These are phyloP conservation scores for Phytophthora cajani DNA, from an alignment of 352 stramenopile species.

Conservation along the genomic window DNA sequence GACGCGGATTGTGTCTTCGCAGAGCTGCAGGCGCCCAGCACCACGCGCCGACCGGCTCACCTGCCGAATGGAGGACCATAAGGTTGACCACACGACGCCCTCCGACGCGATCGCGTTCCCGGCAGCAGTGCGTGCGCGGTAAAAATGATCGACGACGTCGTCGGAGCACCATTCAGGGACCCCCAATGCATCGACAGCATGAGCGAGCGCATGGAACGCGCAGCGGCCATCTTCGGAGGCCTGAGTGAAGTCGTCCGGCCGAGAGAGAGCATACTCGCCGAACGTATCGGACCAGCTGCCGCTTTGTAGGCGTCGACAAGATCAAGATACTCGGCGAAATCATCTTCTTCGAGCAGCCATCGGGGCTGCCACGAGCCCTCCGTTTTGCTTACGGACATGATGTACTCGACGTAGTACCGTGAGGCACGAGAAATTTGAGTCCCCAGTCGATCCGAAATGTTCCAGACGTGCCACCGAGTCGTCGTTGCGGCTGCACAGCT, in stretches of 20 bases:
- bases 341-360: constrained; percentile 11
- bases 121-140: background rate
- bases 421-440: background rate
- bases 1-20: background rate
- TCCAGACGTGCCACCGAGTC: background rate
- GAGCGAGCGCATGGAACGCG: constrained; percentile 3
- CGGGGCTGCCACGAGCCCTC: background rate
- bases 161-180: background rate
- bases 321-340: constrained; percentile 4
- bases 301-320: constrained; percentile 2
- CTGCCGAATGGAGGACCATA: constrained; percentile 5
- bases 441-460: constrained; percentile 1
- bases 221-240: background rate
- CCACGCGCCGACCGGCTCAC: background rate
- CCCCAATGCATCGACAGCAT: background rate
- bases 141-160: background rate
- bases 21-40: background rate
- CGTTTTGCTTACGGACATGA: background rate
- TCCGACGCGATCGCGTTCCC: background rate
- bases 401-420: background rate
- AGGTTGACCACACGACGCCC: constrained; percentile 3
- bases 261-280: background rate
- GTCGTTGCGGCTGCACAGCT: too few species aligned
- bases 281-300: background rate
- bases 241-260: background rate